These are phyloP conservation scores for Cordyceps pruinosa DNA, from an alignment of 2,329 filamentous ascomycete species.

Conservation along the genomic window DNA sequence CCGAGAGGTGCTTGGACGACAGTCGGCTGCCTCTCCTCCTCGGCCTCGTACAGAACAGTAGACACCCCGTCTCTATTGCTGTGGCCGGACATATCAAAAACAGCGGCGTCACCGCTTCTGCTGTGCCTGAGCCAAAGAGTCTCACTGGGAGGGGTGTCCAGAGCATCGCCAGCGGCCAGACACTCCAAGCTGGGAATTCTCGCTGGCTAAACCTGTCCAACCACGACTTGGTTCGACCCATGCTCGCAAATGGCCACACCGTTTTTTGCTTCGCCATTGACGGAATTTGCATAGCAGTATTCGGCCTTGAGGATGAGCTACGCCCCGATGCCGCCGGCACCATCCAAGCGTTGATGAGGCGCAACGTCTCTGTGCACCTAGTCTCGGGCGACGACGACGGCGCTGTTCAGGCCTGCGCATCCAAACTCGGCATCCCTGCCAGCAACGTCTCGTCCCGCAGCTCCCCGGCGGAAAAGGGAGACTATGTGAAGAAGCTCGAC, in stretches of 20 bases:
- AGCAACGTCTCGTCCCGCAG: constrained; percentile 34
- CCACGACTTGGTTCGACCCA: constrained; percentile 25
- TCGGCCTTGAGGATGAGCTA: constrained; percentile 40
- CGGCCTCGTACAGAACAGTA: constrained; percentile 32
- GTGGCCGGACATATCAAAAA: constrained; percentile 35
- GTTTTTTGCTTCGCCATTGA: constrained; percentile 41
- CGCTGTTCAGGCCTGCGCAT: constrained; percentile 37
- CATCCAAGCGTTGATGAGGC: constrained; percentile 29
- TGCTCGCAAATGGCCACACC: constrained; percentile 33
- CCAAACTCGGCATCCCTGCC: constrained; percentile 32
- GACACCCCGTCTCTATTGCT: constrained; percentile 47
- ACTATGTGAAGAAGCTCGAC: constrained; percentile 34
- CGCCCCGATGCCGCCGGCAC: constrained; percentile 34
- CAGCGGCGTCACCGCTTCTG: constrained; percentile 7
- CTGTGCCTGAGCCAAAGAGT: constrained; percentile 27
- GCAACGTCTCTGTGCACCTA: constrained; percentile 38
- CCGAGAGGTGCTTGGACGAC: constrained; percentile 4
- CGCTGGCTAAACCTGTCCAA: constrained; percentile 36
- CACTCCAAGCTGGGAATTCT: constrained; percentile 43
- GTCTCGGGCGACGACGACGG: constrained; percentile 47
- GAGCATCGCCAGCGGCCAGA: constrained; percentile 20
- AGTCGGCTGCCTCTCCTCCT: constrained; percentile 19
- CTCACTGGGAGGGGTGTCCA: constrained; percentile 43
- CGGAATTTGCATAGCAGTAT: constrained; percentile 31
- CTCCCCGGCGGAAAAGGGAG: constrained; percentile 39